phyloP scores from a whole-genome alignment of 2,329 filamentous ascomycete species.

The Coniochaeta ligniaria region DNA sequence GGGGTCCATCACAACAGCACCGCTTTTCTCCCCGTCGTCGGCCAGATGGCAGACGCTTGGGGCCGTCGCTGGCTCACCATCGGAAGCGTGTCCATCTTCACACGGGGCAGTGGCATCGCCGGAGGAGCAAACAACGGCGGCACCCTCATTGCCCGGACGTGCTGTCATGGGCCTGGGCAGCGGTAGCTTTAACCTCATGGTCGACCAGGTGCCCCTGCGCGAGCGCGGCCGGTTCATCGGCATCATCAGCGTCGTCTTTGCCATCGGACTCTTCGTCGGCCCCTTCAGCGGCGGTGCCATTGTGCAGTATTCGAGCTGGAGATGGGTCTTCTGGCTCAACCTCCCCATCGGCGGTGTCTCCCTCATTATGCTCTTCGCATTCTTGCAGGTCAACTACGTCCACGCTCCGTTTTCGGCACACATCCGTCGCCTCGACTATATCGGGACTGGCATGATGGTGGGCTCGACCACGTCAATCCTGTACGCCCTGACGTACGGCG shows the following conservation, averaged over 20 bases:
- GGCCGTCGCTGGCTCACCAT: constrained; percentile 36
- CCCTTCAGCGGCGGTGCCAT: constrained; percentile 17
- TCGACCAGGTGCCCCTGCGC: constrained; percentile 37
- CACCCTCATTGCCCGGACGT: constrained; percentile 9
- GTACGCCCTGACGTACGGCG: constrained; percentile 16
- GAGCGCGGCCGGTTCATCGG: constrained; percentile 32
- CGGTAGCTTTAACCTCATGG: constrained; percentile 13
- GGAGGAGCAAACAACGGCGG: constrained; percentile 24
- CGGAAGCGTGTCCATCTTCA: constrained; percentile 35
- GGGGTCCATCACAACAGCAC: too few relatives aligned
- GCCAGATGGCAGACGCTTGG: constrained; percentile 42
- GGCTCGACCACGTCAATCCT: constrained; percentile 24
- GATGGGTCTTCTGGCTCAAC: constrained; percentile 30
- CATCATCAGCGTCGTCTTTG: constrained; percentile 21
- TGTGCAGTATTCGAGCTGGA: constrained; percentile 20
- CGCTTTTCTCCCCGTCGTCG: constrained; percentile 33
- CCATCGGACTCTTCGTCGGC: constrained; percentile 22
- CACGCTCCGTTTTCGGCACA: too few relatives aligned
- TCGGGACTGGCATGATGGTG: constrained; percentile 32
- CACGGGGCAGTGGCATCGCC: constrained; percentile 42
- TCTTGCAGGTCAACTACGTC: constrained; percentile 6
- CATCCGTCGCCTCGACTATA: constrained; percentile 25
- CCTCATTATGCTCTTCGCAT: constrained; percentile 5
- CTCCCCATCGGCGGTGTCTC: constrained; percentile 13
- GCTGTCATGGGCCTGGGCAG: constrained; percentile 8